Percentiles rank a stretch among this genome's conserved stretches.
These are phyloP conservation scores for Graphilbum fragrans DNA, from an alignment of 2,329 filamentous ascomycete species.

Conservation along the genomic window DNA sequence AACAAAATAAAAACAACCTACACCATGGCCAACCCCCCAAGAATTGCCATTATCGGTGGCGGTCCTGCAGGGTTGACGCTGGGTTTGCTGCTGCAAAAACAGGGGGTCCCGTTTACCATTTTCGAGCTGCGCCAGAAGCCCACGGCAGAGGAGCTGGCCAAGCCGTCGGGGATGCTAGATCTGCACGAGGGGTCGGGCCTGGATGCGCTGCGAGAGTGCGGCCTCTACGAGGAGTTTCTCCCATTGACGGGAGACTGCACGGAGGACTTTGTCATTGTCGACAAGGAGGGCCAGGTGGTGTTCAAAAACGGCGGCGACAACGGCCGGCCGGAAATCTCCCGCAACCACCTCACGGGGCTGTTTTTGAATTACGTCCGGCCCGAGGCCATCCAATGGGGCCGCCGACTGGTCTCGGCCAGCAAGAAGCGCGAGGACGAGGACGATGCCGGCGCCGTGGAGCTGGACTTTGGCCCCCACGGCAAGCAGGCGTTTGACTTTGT, in stretches of 20 bases:
- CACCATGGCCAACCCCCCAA: too few species aligned
- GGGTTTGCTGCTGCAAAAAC: slow-evolving; percentile 29
- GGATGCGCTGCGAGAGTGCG: slow-evolving; percentile 28
- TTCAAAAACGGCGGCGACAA: too few species aligned
- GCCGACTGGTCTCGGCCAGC: slow-evolving; percentile 13
- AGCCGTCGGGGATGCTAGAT: slow-evolving; percentile 31
- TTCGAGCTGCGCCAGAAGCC: slow-evolving; percentile 21
- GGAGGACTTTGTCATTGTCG: slow-evolving; percentile 23
- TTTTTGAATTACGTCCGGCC: slow-evolving; percentile 18
- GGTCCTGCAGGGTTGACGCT: slow-evolving; percentile 35
- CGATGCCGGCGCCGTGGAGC: slow-evolving; percentile 1
- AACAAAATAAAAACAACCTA: too few species aligned
- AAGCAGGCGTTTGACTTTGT: slow-evolving; percentile 21
- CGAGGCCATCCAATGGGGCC: slow-evolving; percentile 24
- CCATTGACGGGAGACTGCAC: slow-evolving; percentile 27
- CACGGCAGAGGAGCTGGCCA: slow-evolving; percentile 13
- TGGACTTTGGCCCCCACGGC: slow-evolving; percentile 14
- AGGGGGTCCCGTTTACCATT: slow-evolving; percentile 20
- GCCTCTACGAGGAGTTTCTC: slow-evolving; percentile 29
- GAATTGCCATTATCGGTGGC: slow-evolving; percentile 32
- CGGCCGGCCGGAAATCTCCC: slow-evolving; percentile 26
- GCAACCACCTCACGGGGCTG: slow-evolving; percentile 21
- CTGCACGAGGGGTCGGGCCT: slow-evolving; percentile 33
- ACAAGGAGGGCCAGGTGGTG: too few species aligned
- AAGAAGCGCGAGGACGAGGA: not conserved